Evolutionary conservation across 148 eudicot species (phyloP).

Genomic region (Talinum fruticosum): DNA sequence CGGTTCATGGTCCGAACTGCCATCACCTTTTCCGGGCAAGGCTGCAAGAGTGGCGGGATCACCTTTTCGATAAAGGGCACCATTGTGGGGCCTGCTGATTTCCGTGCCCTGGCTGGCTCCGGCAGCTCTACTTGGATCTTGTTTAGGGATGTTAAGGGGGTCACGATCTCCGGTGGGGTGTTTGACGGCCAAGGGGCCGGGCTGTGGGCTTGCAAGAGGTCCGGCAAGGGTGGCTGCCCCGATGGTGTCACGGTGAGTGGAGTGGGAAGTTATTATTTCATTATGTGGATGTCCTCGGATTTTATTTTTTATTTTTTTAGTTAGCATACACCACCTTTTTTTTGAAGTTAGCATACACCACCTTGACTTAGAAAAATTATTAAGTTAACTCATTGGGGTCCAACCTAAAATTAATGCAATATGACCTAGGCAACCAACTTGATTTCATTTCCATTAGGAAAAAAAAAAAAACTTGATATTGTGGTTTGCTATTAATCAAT

Average conservation of each 20-base stretch:
- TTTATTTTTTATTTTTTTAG: no score
- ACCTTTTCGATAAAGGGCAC: slow-evolving; percentile 35
- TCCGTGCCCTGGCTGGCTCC: slow-evolving; percentile 17
- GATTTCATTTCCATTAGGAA: not conserved
- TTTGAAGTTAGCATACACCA: no score
- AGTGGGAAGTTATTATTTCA: not conserved
- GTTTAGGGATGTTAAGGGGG: slow-evolving; percentile 28
- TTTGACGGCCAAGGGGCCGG: slow-evolving; percentile 40
- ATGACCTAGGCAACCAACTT: not conserved
- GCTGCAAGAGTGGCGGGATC: slow-evolving; percentile 36
- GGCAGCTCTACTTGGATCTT: slow-evolving; percentile 18
- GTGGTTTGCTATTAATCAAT: no score
- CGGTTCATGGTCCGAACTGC: slow-evolving; percentile 27
- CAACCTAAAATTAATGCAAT: not conserved
- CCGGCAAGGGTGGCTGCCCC: slow-evolving; percentile 33
- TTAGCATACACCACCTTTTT: no score
- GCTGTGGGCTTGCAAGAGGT: slow-evolving; percentile 39
- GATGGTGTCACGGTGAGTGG: slow-evolving; percentile 37
- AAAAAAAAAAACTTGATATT: no score
- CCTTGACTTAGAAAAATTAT: no score
- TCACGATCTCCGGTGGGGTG: slow-evolving; percentile 38
- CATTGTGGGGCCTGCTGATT: slow-evolving; percentile 43
- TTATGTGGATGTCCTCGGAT: not conserved
- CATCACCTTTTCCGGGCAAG: slow-evolving; percentile 21
- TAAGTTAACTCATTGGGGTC: no score